A percentile compares a stretch with the other conserved stretches of the same genome.
Evolutionary conservation across 768 basidiomycete genomes (phyloP).

Genomic region (Leccinum obscurum): DNA sequence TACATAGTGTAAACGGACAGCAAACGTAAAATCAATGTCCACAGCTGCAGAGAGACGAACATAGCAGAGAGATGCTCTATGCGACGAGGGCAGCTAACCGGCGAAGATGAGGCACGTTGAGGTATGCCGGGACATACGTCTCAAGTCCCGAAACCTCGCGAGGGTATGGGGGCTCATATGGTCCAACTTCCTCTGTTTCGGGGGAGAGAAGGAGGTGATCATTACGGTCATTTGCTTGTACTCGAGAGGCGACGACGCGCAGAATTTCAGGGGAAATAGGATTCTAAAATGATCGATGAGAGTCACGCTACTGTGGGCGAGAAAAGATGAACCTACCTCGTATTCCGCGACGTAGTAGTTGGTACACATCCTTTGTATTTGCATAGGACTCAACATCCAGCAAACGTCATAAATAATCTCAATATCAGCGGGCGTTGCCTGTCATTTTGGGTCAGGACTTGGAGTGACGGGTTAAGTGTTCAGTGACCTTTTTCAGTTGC

Average conservation of each 20-base stretch:
- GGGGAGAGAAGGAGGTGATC: conserved; percentile 95
- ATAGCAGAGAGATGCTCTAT: conserved; percentile 34
- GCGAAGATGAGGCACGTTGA: conserved; percentile 86
- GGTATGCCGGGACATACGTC: conserved; percentile 92
- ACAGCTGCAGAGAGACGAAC: not conserved
- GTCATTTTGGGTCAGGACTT: conserved; percentile 7
- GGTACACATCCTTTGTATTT: conserved; percentile 98
- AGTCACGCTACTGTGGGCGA: not conserved
- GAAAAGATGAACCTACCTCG: conserved; percentile 57
- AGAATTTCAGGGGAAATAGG: conserved; percentile 98
- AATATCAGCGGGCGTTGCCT: conserved; percentile 94
- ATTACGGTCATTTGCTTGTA: conserved; percentile 94
- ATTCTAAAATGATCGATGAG: conserved; percentile 49
- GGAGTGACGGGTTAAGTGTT: not conserved
- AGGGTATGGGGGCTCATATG: conserved; percentile 90
- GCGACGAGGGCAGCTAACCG: conserved; percentile 85
- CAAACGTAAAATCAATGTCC: conserved; percentile 15
- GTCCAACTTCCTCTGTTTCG: conserved; percentile 95
- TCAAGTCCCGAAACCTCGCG: conserved; percentile 95
- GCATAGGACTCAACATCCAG: conserved; percentile 99
- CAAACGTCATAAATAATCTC: conserved; percentile 99
- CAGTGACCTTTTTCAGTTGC: conserved; percentile 89
- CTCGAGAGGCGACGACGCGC: conserved; percentile 92
- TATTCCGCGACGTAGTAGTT: conserved; percentile 99
- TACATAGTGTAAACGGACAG: conserved; percentile 24